A percentile compares a stretch with the other conserved stretches of the same genome.
phyloP scores from a whole-genome alignment of 2,329 filamentous ascomycete species.

The Ascochyta fabae region DNA sequence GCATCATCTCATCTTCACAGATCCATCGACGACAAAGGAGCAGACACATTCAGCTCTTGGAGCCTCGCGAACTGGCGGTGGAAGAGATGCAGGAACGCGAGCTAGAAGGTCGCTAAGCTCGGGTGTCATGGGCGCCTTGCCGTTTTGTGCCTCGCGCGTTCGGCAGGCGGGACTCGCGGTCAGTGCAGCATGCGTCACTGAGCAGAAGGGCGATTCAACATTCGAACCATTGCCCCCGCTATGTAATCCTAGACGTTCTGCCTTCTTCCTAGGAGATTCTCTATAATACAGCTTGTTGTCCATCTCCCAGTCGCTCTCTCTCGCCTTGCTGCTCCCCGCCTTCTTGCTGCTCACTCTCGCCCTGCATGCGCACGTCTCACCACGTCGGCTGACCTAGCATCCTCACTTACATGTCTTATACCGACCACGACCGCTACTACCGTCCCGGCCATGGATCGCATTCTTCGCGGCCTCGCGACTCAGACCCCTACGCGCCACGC shows the following conservation, averaged over 20 bases:
- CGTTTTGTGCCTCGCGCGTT: not conserved
- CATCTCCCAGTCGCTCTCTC: too few relatives aligned
- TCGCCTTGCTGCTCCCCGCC: not conserved
- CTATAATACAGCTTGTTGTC: not conserved
- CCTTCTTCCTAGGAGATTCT: slow-evolving; percentile 5
- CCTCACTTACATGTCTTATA: slow-evolving; percentile 30
- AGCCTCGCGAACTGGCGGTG: slow-evolving; percentile 11
- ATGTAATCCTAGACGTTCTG: slow-evolving; percentile 10
- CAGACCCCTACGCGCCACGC: slow-evolving; percentile 17
- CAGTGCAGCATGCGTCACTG: slow-evolving; percentile 15
- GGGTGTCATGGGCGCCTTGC: slow-evolving; percentile 9
- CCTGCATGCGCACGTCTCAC: slow-evolving; percentile 14
- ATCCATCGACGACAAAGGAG: too few relatives aligned
- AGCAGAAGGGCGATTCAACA: slow-evolving; percentile 15
- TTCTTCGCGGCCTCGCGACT: slow-evolving; percentile 28
- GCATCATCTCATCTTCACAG: too few relatives aligned
- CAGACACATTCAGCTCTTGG: not conserved
- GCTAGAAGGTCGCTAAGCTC: slow-evolving; percentile 5
- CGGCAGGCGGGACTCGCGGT: not conserved
- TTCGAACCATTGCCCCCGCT: slow-evolving; percentile 9
- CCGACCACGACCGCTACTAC: slow-evolving; percentile 36
- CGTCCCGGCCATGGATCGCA: slow-evolving; percentile 7
- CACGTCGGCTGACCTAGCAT: slow-evolving; percentile 11
- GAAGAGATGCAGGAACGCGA: slow-evolving; percentile 6
- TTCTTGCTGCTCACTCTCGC: not conserved